Evolutionary conservation across 495 filamentous ascomycete species (phyloP), one percentile per base, ranked within the genome.

Genomic region (Xylaria venustula): DNA sequence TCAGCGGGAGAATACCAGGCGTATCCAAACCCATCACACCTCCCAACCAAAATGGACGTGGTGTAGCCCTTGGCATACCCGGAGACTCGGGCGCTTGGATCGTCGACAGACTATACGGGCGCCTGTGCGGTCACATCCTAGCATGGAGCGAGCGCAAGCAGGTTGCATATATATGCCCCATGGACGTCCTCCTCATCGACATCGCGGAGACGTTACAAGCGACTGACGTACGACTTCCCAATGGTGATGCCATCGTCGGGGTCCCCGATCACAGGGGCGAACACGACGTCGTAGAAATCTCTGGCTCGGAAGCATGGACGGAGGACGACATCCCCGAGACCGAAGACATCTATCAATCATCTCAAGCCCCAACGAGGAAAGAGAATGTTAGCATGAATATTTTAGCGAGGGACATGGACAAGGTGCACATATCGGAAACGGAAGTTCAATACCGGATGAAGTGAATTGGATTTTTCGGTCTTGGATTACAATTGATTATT

Each of bases 21-120:
- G 50, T 62, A 37, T 56, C 59, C n/a, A 62, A 62, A 26, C 51
- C 48, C 0, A 54, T 17, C 19, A 7, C 36, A 1, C 41, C 50
- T 7, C 58, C 58, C 8, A 54, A 48, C 12, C 58, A 54, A 20
- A 20, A 3, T 37, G 32, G 50, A 40, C 58, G 22, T 19, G 54
- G 19, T 1, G 62, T 67, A 1, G 65, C 77, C 9, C 75, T 84
- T 54, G 81, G 81, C n/a, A 87, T 92, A 41, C 91, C 91, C 22
- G 93, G 93, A 19, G 93, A 98, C 70, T 93, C 89, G 11, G 93
- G 93, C 15, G 92, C 93, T 17, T 97, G 93, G 93, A 84, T 98
- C 15, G 87, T 97, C 57, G 90, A 95, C 63, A 89, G 91, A 57
- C 81, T 83, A 7, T 79, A 85, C 17, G 91, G 91, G n/a, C 83